Conservation (phyloP, 768 basidiomycete genomes). For the Leccinum olivaceopallidum region DNA sequence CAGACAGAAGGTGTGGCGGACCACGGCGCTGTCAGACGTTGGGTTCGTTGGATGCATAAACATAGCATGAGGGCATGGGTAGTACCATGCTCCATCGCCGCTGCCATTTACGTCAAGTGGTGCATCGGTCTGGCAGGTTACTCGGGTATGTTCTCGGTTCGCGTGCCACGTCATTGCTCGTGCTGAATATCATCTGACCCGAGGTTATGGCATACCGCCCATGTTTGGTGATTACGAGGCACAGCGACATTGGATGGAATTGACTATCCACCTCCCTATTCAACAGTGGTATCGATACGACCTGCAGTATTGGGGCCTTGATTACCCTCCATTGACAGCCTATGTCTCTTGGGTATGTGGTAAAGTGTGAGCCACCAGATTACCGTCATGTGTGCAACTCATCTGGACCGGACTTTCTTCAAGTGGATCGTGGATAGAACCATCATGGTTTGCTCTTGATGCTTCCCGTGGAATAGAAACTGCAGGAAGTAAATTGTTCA, state of each 20-base stretch:
- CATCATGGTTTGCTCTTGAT: constrained; percentile 71
- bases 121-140: constrained; percentile 75
- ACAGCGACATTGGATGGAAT: constrained; percentile 94
- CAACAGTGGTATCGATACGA: constrained; percentile 88
- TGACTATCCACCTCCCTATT: constrained; percentile 75
- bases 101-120: constrained; percentile 62
- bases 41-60: constrained; percentile 82
- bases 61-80: constrained; percentile 60
- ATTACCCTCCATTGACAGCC: constrained; percentile 93
- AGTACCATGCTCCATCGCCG: constrained; percentile 53
- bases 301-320: constrained; percentile 89
- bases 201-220: constrained; percentile 71
- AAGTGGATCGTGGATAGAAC: constrained; percentile 52
- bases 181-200: background rate
- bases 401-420: constrained; percentile 3
- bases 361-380: constrained; percentile 53
- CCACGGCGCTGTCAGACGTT: constrained; percentile 53
- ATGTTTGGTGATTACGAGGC: constrained; percentile 95
- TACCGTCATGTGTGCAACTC: background rate
- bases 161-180: background rate
- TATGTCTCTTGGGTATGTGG: constrained; percentile 88
- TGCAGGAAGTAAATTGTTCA: constrained; percentile 64
- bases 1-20: constrained; percentile 24
- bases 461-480: constrained; percentile 74
- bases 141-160: constrained; percentile 58